Evolutionary conservation across 768 basidiomycete species (phyloP).

Genomic region (Fibroporia radiculosa): DNA sequence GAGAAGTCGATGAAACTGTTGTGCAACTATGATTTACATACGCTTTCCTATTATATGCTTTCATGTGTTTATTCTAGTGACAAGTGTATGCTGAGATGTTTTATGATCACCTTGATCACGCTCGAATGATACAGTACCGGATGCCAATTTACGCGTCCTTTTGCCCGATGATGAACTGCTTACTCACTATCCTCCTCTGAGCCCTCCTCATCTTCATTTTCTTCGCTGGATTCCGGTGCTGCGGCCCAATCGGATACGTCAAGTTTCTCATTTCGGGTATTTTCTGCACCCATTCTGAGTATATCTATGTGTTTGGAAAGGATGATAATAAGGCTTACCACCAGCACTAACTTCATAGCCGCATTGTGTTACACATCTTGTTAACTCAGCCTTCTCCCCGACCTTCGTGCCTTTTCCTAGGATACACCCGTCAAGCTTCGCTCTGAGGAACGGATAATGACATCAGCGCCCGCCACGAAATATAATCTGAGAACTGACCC

Average conservation of each 20-base stretch:
- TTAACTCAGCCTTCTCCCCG: slow-evolving; percentile 60
- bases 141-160: background rate
- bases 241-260: slow-evolving; percentile 50
- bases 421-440: slow-evolving; percentile 70
- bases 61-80: background rate
- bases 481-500: slow-evolving; percentile 44
- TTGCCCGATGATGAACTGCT: background rate
- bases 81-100: background rate
- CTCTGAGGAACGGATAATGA: slow-evolving; percentile 32
- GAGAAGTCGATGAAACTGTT: slow-evolving; percentile 16
- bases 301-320: too few relatives aligned
- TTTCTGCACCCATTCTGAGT: slow-evolving; percentile 32
- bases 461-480: background rate
- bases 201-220: slow-evolving; percentile 19
- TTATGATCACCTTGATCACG: too few relatives aligned
- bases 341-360: slow-evolving; percentile 65
- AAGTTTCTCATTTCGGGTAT: slow-evolving; percentile 46
- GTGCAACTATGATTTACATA: background rate
- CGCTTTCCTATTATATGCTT: background rate
- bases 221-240: slow-evolving; percentile 22
- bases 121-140: background rate
- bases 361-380: slow-evolving; percentile 64
- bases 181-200: slow-evolving; percentile 13
- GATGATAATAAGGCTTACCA: slow-evolving; percentile 30
- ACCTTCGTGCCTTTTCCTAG: slow-evolving; percentile 70